These are phyloP conservation scores for Murraya koenigii DNA, from an alignment of 345 rosid species.

Conservation along the genomic window DNA sequence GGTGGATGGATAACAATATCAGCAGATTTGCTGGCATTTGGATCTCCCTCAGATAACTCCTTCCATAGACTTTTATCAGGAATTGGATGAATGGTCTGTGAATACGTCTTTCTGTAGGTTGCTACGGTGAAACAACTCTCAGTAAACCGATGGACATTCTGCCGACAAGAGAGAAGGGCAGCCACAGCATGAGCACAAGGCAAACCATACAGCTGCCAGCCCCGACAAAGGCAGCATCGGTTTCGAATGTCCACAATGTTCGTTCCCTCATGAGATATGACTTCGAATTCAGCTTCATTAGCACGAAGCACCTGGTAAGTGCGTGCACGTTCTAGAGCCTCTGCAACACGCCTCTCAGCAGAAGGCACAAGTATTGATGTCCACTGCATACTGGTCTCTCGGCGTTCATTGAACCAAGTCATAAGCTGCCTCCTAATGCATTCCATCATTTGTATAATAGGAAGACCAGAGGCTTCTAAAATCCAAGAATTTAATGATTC, in stretches of 20 bases:
- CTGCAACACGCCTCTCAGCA: constrained; percentile 83
- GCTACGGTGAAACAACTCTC: constrained; percentile 98
- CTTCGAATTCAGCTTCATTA: constrained; percentile 93
- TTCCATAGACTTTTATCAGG: constrained; percentile 93
- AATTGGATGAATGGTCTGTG: constrained; percentile 94
- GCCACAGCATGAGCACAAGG: constrained; percentile 99
- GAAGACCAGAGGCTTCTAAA: constrained; percentile 93
- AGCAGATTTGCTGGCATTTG: constrained; percentile 36
- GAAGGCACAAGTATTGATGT: constrained; percentile 90
- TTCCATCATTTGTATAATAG: constrained; percentile 98
- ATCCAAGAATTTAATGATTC: constrained; percentile 91
- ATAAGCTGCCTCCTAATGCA: constrained; percentile 95
- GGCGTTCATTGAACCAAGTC: constrained; percentile 97
- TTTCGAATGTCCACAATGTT: constrained; percentile 87
- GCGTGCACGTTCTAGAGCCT: constrained; percentile 83
- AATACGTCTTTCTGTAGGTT: constrained; percentile 84
- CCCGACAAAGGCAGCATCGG: constrained; percentile 90
- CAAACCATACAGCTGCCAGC: constrained; percentile 94
- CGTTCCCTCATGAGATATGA: constrained; percentile 87
- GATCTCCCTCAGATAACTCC: constrained; percentile 74
- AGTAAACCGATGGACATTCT: constrained; percentile 91
- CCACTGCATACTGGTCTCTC: constrained; percentile 96
- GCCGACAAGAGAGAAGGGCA: constrained; percentile 95
- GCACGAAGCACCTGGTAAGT: constrained; percentile 92
- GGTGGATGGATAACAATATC: constrained; percentile 72